Evolutionary conservation across 1,284 basidiomycete species (phyloP), one percentile per base, ranked within the genome.

Genomic region (Cryptococcus sp.): DNA sequence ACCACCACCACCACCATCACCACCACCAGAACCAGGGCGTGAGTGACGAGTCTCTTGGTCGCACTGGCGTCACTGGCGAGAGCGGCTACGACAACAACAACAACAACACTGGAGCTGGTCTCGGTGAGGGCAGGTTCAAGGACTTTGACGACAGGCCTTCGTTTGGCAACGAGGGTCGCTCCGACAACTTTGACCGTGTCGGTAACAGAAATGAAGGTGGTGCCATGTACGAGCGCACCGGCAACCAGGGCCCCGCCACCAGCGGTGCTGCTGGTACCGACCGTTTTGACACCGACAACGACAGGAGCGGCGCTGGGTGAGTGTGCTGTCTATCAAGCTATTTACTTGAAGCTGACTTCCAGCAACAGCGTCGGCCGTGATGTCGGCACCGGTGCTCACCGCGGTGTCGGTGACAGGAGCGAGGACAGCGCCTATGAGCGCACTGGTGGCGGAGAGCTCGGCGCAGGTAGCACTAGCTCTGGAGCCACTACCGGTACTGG

Each of bases 201-300:
- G 69, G 69, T 13, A 55, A 55, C 47, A 59, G 63, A 8, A 56
- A 49, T 23, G 63, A 73, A 40, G 49, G 59, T 4, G 25, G 41
- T 7, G 47, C 47, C 43, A 37, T 45, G 19, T 68, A 67, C 61
- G 70, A 71, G 57, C 44, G 56, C 11, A 62, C 61, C n/a, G 58
- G 55, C 8, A 26, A 48, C 49, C 22, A 44, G 7, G 69, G 69
- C 20, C 67, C 68, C 26, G 43, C 46, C n/a, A 68, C 70, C 17
- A 23, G 43, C 43, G 71, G 71, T 26, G 71, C 71, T 13, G 66
- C 71, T 22, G 60, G 60, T 40, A 69, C 71, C 54, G 68, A 73
- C 62, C 52, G 62, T 44, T 71, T 71, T 50, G 71, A 69, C 57
- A 55, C 64, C 16, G 66, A 66, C 59, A 50, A 55, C 46, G 43